Evolutionary conservation across 2,329 filamentous ascomycete genomes (phyloP), one percentile per base, ranked within the genome.

Genomic region (Fusarium coffeatum): DNA sequence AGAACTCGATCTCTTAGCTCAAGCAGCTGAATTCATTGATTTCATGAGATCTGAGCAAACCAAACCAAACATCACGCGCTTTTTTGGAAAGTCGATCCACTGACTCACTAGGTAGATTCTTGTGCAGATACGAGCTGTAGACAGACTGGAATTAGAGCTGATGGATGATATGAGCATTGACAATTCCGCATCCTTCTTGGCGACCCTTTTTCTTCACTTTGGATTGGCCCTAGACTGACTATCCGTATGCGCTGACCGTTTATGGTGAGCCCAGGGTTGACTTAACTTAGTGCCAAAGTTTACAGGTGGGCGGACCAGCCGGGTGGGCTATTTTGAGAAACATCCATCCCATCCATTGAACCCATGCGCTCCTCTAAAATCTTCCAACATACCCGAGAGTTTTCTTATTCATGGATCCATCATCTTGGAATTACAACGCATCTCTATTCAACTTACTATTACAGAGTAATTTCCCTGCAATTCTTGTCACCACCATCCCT

Each of bases 321-420:
- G 43, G 43, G 25, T 34, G 43, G 50, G 37, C 68, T 71, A 71
- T 71, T 71, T 71, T 71, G 40, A 68, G 68, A 54, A 68, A 55
- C 50, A 49, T 23, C 47, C 27, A 34, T 51, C 15, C 40, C 55
- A 30, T 43, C 43, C 32, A 28, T 49, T 64, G 46, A 32, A 37
- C 42, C 55, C 57, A 41, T 50, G 23, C 48, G 18, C 18, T 20
- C 32, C 40, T 43, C 22, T 22, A 16, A 43, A 43, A 43, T 43
- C 6, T 7, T 22, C 48, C 49, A 51, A 18, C 23, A 40, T 51
- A 37, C 32, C 32, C 34, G 23, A 41, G 34, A 20, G 49, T 51
- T 51, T 41, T 41, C 12, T 41, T 51, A 51, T 51, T 51, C 32
- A 51, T 43, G 41, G 23, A 41, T 41, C 23, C 1, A 37, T 37